Conservation (phyloP, 164 flowering plant genomes). For the Umbilicus rupestris region DNA sequence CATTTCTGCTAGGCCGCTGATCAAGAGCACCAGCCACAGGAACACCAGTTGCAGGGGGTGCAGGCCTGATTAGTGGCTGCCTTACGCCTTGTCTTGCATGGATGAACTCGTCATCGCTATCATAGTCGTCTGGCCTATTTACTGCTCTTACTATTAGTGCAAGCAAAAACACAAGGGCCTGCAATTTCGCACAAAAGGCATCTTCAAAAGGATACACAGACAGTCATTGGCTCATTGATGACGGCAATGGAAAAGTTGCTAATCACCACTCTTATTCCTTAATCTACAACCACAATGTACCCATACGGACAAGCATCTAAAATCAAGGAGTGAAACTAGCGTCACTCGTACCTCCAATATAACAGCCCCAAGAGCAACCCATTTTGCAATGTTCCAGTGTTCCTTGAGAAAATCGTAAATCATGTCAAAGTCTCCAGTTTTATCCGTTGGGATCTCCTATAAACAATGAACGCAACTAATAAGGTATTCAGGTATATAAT, state of each 20-base stretch:
- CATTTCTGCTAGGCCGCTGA: slow-evolving; percentile 62
- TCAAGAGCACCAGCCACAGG: slow-evolving; percentile 61
- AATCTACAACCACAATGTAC: not conserved
- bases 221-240: not conserved
- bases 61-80: slow-evolving; percentile 19
- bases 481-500: slow-evolving; percentile 6
- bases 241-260: not conserved
- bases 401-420: slow-evolving; percentile 63
- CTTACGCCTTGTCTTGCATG: not conserved
- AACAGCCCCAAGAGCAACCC: slow-evolving; percentile 90
- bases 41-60: slow-evolving; percentile 53
- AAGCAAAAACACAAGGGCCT: slow-evolving; percentile 4
- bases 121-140: slow-evolving; percentile 8
- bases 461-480: slow-evolving; percentile 7
- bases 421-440: slow-evolving; percentile 73
- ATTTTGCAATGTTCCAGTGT: slow-evolving; percentile 69
- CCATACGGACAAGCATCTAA: not conserved
- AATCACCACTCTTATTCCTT: not conserved
- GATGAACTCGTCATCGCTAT: slow-evolving; percentile 6
- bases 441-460: slow-evolving; percentile 80
- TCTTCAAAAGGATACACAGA: not conserved
- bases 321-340: not conserved
- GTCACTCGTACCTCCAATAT: slow-evolving; percentile 53
- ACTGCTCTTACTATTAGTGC: slow-evolving; percentile 7
- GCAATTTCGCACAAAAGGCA: slow-evolving; percentile 6